Conservation (phyloP, 2,329 filamentous ascomycete species). For the Colletotrichum sp. region DNA sequence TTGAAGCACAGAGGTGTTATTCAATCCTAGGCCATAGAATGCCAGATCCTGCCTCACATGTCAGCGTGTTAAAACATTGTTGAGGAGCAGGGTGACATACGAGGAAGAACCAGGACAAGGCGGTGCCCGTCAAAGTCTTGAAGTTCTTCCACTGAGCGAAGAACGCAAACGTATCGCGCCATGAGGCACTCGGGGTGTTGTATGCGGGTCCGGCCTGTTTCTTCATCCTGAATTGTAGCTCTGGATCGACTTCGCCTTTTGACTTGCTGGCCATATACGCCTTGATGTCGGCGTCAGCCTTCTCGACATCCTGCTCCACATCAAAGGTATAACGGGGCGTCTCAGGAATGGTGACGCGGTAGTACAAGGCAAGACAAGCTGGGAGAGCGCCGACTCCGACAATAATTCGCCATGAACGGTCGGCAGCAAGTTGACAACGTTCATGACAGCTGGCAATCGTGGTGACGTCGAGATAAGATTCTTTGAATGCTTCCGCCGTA, state of each 20-base stretch:
- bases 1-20: conserved; percentile 73
- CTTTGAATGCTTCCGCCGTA: conserved; percentile 68
- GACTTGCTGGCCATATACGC: conserved; percentile 57
- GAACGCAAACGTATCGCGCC: conserved; percentile 69
- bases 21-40: conserved; percentile 76
- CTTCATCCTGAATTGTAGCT: conserved; percentile 58
- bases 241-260: conserved; percentile 52
- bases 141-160: conserved; percentile 74
- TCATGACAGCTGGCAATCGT: conserved; percentile 59
- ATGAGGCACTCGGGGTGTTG: conserved; percentile 71
- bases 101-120: conserved; percentile 82
- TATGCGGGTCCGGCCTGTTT: conserved; percentile 57
- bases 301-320: conserved; percentile 75
- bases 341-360: conserved; percentile 84
- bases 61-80: conserved; percentile 8
- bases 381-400: conserved; percentile 81
- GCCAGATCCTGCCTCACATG: conserved; percentile 58
- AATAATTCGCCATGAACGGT: conserved; percentile 83
- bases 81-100: conserved; percentile 32
- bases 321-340: conserved; percentile 86
- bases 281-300: conserved; percentile 75
- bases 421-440: conserved; percentile 71
- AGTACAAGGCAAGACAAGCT: conserved; percentile 81
- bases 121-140: conserved; percentile 76
- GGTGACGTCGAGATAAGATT: conserved; percentile 40